phyloP scores from a whole-genome alignment of 2,329 filamentous ascomycete species.

The Cladorrhinum sp. region DNA sequence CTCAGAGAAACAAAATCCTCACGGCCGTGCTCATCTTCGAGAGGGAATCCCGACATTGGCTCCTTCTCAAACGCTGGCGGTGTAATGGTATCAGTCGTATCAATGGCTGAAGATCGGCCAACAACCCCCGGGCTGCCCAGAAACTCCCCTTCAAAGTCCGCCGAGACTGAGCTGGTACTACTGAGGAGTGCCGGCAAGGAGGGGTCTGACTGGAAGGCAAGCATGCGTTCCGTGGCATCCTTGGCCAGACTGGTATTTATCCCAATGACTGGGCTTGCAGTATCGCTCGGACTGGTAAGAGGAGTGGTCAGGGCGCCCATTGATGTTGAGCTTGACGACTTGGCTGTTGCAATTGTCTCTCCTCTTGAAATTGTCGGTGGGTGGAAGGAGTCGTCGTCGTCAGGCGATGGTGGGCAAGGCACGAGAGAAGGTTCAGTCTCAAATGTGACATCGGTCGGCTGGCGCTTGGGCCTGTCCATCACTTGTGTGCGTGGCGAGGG shows the following conservation, averaged over 20 bases:
- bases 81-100: slow-evolving; percentile 53
- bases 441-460: slow-evolving; percentile 24
- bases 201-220: slow-evolving; percentile 59
- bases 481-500: slow-evolving; percentile 30
- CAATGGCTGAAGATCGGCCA: slow-evolving; percentile 43
- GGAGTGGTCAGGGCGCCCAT: slow-evolving; percentile 48
- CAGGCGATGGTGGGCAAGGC: slow-evolving; percentile 45
- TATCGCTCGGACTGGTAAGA: slow-evolving; percentile 54
- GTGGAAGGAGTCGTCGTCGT: slow-evolving; percentile 39
- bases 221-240: slow-evolving; percentile 45
- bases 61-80: slow-evolving; percentile 52
- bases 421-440: slow-evolving; percentile 32
- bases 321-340: slow-evolving; percentile 53
- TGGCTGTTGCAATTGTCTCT: slow-evolving; percentile 42
- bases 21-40: slow-evolving; percentile 39
- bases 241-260: slow-evolving; percentile 37
- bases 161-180: slow-evolving; percentile 62
- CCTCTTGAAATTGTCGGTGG: slow-evolving; percentile 37
- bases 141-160: slow-evolving; percentile 60
- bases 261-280: slow-evolving; percentile 46
- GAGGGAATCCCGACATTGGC: slow-evolving; percentile 43
- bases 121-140: slow-evolving; percentile 49
- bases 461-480: slow-evolving; percentile 36
- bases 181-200: slow-evolving; percentile 62
- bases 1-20: slow-evolving; percentile 19